Evolutionary conservation across 805 yeast genomes (phyloP).

Genomic region (Nakazawaea wyomingensis): DNA sequence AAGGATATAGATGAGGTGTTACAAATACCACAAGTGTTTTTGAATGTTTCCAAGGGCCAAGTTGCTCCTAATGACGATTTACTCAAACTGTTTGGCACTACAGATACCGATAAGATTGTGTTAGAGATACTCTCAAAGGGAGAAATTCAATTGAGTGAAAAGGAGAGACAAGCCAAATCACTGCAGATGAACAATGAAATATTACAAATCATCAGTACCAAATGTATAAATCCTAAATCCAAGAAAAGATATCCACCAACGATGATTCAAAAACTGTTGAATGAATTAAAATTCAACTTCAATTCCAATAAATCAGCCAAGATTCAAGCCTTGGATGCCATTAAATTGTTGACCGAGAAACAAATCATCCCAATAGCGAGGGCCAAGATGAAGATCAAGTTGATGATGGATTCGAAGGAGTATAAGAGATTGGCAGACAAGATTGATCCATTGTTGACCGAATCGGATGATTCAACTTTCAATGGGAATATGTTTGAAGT

Average conservation of each 20-base stretch:
- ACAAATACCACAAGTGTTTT: conserved; percentile 91
- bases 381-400: conserved; percentile 84
- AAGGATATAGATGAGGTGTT: conserved; percentile 93
- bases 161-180: conserved; percentile 76
- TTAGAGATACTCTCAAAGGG: conserved; percentile 84
- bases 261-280: conserved; percentile 83
- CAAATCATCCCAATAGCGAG: conserved; percentile 91
- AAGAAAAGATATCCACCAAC: conserved; percentile 92
- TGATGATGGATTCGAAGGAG: conserved; percentile 52
- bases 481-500: conserved; percentile 32
- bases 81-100: conserved; percentile 64
- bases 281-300: conserved; percentile 73
- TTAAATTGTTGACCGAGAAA: conserved; percentile 63
- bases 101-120: conserved; percentile 70
- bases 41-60: conserved; percentile 90
- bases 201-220: conserved; percentile 75
- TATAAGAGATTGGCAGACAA: conserved; percentile 34
- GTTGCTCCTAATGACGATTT: conserved; percentile 88
- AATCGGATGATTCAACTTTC: conserved; percentile 18
- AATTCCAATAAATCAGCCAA: conserved; percentile 73
- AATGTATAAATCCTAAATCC: conserved; percentile 86
- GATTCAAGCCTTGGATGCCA: conserved; percentile 87
- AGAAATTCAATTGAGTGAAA: conserved; percentile 90
- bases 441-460: conserved; percentile 19
- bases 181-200: conserved; percentile 77